Base-by-base conservation (phyloP, 2,329 filamentous ascomycete genomes). In the Sporothrix brasiliensis region DNA sequence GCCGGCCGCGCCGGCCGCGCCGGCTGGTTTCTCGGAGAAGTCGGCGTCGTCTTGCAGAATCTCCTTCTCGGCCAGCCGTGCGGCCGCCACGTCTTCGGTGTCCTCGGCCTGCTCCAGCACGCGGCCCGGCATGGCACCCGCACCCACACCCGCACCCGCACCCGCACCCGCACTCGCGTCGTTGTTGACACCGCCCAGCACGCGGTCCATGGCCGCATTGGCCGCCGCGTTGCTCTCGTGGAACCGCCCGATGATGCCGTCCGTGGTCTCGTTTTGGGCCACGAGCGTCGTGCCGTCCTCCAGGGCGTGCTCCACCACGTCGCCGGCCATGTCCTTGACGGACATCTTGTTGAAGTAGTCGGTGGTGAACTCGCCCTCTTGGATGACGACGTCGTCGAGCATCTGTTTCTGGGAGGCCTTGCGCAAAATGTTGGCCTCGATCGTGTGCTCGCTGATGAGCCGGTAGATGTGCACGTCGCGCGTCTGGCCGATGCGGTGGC, bases 391-490 rank as follows among this genome's bases (percentile, higher is more conserved):
- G 74, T 99, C 95, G 76, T 99, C 95, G 0, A 99, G 86, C 88
- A 99, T 93, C 76, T 96, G 92, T 82, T 99, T 99, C 80, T 99
- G 95, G 68, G 95, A 96, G 14, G 93, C 93, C 77, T 98, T 98
- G 73, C 94, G 92, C 52, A 99, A 83, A 72, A 99, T 99, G 77
- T 99, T 99, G 77, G 94, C 94, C 80, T 99, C 95, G 72, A 99
- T 98, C 0, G 95, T 99, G 77, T 96, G 91, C 77, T 97, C 91
- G 13, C 93, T 95, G 10, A 97, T 89, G 24, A 98, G 89, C 1
- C 94, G 93, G 81, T 98, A 99, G 71, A 99, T 98, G 79, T 98
- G 94, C 44, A 99, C 95, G 78, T 99, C 95, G 41, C 95, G 90
- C 0, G 95, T 98, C 80, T 99, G 95, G 1, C 95, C 95, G 75